phyloP scores from a whole-genome alignment of 140 eudicot species.

The Stevia rebaudiana region DNA sequence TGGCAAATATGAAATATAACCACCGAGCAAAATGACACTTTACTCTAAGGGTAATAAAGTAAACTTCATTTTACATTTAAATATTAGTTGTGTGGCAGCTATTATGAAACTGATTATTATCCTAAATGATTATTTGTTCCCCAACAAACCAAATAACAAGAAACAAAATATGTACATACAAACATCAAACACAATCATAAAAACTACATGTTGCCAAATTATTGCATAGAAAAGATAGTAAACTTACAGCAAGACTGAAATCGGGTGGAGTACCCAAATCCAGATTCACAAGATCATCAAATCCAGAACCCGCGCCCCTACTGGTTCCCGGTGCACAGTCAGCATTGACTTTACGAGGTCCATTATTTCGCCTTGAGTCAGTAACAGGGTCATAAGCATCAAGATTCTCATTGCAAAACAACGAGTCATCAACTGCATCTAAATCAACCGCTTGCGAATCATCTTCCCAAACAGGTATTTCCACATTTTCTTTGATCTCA shows the following conservation, averaged over 20 bases:
- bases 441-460: conserved; percentile 47
- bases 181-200: neutral
- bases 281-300: conserved; percentile 55
- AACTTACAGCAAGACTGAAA: conserved; percentile 54
- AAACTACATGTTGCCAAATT: neutral
- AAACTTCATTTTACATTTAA: no score
- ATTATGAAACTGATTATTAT: neutral
- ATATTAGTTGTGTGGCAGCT: neutral
- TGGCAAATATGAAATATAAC: no score
- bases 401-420: conserved; percentile 56
- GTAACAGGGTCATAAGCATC: conserved; percentile 26
- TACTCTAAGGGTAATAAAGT: no score
- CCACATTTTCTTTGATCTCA: conserved; percentile 25
- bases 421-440: conserved; percentile 33
- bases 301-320: conserved; percentile 25
- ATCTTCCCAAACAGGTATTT: conserved; percentile 38
- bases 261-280: conserved; percentile 78
- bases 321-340: conserved; percentile 19
- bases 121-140: neutral
- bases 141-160: neutral
- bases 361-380: conserved; percentile 25
- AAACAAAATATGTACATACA: neutral
- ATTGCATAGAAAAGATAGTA: conserved; percentile 6
- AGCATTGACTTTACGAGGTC: conserved; percentile 10
- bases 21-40: no score